phyloP scores from a whole-genome alignment of 2,329 filamentous ascomycete species.

The Albifimbria verrucaria region DNA sequence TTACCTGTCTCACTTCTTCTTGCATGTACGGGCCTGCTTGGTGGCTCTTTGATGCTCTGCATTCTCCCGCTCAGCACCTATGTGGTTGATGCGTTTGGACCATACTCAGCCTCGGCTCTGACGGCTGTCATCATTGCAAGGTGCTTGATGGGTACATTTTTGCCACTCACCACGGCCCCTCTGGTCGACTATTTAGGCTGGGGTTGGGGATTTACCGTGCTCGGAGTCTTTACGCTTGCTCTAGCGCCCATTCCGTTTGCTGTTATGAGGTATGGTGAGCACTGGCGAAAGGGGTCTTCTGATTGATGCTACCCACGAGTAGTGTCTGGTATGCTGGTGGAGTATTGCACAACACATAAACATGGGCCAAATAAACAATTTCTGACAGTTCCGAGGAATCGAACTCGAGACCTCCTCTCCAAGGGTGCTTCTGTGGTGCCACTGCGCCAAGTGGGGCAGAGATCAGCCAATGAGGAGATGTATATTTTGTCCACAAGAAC shows the following conservation, averaged over 20 bases:
- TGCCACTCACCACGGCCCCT: slow-evolving; percentile 49
- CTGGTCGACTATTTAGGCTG: slow-evolving; percentile 46
- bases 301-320: no score
- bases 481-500: no score
- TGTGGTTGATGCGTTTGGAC: slow-evolving; percentile 53
- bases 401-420: no score
- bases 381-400: no score
- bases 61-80: slow-evolving; percentile 52
- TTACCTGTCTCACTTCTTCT: slow-evolving; percentile 43
- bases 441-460: no score
- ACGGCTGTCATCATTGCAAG: slow-evolving; percentile 53
- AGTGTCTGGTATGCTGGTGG: no score
- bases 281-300: slow-evolving; percentile 48
- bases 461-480: no score
- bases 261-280: slow-evolving; percentile 46
- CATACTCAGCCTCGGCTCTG: slow-evolving; percentile 55
- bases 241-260: slow-evolving; percentile 49
- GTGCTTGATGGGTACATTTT: slow-evolving; percentile 53
- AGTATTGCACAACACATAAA: no score
- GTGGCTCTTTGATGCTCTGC: slow-evolving; percentile 41
- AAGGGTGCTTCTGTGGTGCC: no score
- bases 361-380: no score
- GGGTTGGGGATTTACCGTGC: slow-evolving; percentile 46
- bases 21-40: slow-evolving; percentile 39
- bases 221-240: slow-evolving; percentile 37